Percentiles rank a stretch among this genome's conserved stretches.
phyloP scores from a whole-genome alignment of 257 asterid species.

The Przewalskia tangutica region DNA sequence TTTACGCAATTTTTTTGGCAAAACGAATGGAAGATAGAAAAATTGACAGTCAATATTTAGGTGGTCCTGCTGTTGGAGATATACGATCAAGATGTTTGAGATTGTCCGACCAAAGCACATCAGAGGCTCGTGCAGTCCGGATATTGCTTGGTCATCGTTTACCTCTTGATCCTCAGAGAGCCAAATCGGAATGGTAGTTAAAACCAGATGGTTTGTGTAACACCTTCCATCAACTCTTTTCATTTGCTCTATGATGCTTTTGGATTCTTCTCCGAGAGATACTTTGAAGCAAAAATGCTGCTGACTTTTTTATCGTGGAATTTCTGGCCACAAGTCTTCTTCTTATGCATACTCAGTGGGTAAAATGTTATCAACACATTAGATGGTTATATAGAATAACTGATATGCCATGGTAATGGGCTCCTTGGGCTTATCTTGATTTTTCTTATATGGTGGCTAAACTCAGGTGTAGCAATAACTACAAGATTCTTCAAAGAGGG shows the following conservation, averaged over 20 bases:
- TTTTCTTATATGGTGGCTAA: not conserved
- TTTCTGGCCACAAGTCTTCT: not conserved
- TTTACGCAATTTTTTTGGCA: not conserved
- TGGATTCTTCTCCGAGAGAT: not conserved
- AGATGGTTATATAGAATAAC: not conserved
- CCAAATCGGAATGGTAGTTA: slow-evolving; percentile 77
- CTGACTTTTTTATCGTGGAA: not conserved
- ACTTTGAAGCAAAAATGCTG: not conserved
- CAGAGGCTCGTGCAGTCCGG: slow-evolving; percentile 88
- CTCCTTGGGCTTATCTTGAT: not conserved
- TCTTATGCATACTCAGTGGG: not conserved
- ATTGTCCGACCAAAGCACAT: slow-evolving; percentile 76
- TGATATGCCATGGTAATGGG: not conserved
- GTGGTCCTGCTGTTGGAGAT: slow-evolving; percentile 99
- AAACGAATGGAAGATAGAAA: not conserved
- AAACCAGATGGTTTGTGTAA: slow-evolving; percentile 14
- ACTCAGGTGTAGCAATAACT: not conserved
- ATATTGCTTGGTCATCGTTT: slow-evolving; percentile 83
- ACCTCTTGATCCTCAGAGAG: slow-evolving; percentile 66
- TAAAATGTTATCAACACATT: not conserved
- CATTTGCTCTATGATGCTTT: not conserved
- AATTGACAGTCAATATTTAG: slow-evolving; percentile 23
- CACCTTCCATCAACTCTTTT: not conserved
- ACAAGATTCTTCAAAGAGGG: not conserved
- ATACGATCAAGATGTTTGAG: slow-evolving; percentile 94